Evolutionary conservation across 2,329 filamentous ascomycete species (phyloP), one percentile per base, ranked within the genome.

Genomic region (Verruconis gallopava): DNA sequence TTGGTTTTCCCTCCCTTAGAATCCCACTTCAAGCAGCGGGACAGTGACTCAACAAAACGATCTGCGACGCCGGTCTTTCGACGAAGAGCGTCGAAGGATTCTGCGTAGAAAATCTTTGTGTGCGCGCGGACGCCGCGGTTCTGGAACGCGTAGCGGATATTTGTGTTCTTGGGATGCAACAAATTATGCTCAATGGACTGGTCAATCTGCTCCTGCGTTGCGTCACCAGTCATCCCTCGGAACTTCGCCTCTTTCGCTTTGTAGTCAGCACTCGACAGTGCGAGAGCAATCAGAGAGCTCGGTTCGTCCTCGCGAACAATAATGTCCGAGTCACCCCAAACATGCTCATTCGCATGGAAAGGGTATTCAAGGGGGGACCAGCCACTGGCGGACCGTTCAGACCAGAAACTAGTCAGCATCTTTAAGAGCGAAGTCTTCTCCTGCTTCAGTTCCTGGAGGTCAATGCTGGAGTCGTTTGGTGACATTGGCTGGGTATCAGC

Each of bases 91-190:
- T 98, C 91, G 52, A 98, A 98, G 48, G 95, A 91, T 59, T 96
- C 91, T 0, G 91, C 91, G 54, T 93, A 98, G 61, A 98, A 96
- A 37, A 98, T 91, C 62, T 98, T 98, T 68, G 93, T 96, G 38
- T 89, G 81, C 74, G 95, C 93, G 53, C 82, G 85, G 3, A 93
- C 89, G n/a, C 83, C 79, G 0, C 89, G 86, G 57, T 95, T 88
- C 20, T 81, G 80, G 62, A 96, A 98, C 46, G 93, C 85, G 57
- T 95, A 98, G 56, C 93, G 93, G 50, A 95, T 77, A 59, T 98
- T 91, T 1, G 85, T 94, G 28, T 89, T 88, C 1, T 85, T 93
- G 21, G 80, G 74, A 48, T 85, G 77, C 21, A 94, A 69, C 19
- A 98, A 68, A 28, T 85, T 91, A 48, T 82, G 80, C 59, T 98